These are phyloP conservation scores for Backusella sp. DNA, from an alignment of 192 early-diverging fungal species.

Conservation along the genomic window DNA sequence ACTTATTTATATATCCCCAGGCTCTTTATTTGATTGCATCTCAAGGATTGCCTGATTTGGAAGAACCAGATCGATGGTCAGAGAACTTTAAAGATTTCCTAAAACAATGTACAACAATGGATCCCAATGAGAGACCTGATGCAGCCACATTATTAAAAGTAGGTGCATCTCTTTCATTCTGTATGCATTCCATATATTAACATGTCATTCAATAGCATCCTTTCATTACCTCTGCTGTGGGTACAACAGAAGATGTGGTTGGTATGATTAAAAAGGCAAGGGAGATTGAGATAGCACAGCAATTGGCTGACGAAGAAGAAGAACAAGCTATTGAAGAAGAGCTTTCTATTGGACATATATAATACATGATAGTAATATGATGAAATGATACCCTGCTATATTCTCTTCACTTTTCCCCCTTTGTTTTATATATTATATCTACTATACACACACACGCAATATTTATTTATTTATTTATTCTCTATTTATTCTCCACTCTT, in stretches of 20 bases:
- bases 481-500: not conserved
- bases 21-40: constrained; percentile 86
- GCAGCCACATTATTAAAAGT: constrained; percentile 66
- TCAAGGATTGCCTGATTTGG: constrained; percentile 78
- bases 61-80: constrained; percentile 72
- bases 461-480: not conserved
- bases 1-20: constrained; percentile 11
- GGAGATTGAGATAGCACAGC: constrained; percentile 15
- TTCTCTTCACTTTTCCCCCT: not conserved
- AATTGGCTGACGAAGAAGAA: constrained; percentile 13
- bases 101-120: constrained; percentile 64
- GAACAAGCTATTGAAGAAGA: not conserved
- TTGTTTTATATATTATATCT: not conserved
- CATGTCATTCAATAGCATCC: constrained; percentile 34
- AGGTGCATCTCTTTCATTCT: not conserved
- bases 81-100: constrained; percentile 76
- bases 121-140: constrained; percentile 66
- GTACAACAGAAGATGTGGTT: constrained; percentile 57
- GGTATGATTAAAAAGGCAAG: constrained; percentile 29
- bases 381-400: not conserved
- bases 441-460: not conserved
- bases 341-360: not conserved
- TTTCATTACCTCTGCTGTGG: constrained; percentile 57
- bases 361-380: not conserved
- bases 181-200: not conserved